phyloP scores from a whole-genome alignment of 441 rosid species.

The Croton laevigatus region DNA sequence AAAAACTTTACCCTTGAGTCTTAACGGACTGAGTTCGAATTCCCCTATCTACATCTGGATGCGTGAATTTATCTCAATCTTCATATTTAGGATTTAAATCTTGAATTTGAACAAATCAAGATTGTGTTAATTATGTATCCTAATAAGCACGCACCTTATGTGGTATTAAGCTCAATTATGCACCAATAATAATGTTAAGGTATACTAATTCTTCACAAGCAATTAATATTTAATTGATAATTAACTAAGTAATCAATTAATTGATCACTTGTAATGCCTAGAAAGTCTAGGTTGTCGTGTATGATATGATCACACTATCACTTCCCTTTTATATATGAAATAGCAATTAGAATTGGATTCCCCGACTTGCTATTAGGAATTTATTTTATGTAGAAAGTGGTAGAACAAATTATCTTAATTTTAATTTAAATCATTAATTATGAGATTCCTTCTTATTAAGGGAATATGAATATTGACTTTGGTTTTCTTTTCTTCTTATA shows the following conservation, averaged over 20 bases:
- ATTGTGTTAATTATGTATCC: neutral
- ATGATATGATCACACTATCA: neutral
- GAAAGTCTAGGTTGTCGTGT: neutral
- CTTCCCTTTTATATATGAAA: neutral
- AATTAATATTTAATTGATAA: neutral
- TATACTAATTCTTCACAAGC: neutral
- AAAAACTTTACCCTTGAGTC: too few relatives aligned
- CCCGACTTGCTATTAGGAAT: neutral
- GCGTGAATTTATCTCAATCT: too few relatives aligned
- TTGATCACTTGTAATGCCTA: neutral
- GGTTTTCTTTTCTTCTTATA: neutral
- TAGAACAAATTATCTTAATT: neutral
- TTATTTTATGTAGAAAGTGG: neutral
- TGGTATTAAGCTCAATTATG: neutral
- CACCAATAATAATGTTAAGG: neutral
- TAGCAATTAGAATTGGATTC: constrained; percentile 1
- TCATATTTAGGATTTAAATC: neutral
- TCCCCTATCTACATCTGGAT: too few relatives aligned
- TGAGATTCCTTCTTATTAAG: neutral
- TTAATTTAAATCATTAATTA: neutral
- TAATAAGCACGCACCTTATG: neutral
- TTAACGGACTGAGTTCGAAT: too few relatives aligned
- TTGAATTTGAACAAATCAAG: neutral
- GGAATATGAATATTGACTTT: neutral
- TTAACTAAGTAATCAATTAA: neutral